phyloP scores from a whole-genome alignment of 139 green algal species.

The Edaphochlamys debaryana region DNA sequence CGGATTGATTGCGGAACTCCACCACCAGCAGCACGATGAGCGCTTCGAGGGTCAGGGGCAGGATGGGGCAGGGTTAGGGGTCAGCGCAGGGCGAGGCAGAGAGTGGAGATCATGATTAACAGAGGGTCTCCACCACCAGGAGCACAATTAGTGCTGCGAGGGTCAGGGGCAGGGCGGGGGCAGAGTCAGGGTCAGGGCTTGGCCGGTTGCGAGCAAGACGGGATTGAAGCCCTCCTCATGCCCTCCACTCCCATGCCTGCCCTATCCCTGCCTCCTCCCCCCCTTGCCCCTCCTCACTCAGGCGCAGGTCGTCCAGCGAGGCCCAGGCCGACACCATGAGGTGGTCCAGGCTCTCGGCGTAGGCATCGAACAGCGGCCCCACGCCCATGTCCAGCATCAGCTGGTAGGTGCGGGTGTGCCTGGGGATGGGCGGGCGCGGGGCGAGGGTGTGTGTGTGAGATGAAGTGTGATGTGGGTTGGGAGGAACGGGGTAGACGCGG shows the following conservation, averaged over 20 bases:
- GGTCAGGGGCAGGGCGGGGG: too few species aligned
- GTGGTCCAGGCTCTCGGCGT: slow-evolving; percentile 14
- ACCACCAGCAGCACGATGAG: too few species aligned
- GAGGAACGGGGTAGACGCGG: neutral
- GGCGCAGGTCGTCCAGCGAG: slow-evolving; percentile 5
- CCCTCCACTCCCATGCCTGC: neutral
- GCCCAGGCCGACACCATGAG: slow-evolving; percentile 6
- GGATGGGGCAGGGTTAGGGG: neutral
- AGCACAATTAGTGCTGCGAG: too few species aligned
- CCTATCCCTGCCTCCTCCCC: neutral
- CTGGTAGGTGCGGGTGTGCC: slow-evolving; percentile 8
- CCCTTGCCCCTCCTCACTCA: neutral
- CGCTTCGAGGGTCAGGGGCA: neutral
- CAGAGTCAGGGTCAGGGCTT: neutral
- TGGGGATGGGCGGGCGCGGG: neutral
- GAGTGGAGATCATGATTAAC: too few species aligned
- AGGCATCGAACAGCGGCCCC: slow-evolving; percentile 5
- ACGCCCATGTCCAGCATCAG: slow-evolving; percentile 29
- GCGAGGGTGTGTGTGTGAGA: neutral
- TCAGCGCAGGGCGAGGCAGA: neutral
- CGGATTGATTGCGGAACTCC: too few species aligned
- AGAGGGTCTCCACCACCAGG: too few species aligned
- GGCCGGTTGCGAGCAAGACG: neutral
- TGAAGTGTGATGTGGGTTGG: neutral
- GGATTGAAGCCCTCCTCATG: neutral